Base-by-base conservation (phyloP, 768 basidiomycete species). In the Suillus discolor region DNA sequence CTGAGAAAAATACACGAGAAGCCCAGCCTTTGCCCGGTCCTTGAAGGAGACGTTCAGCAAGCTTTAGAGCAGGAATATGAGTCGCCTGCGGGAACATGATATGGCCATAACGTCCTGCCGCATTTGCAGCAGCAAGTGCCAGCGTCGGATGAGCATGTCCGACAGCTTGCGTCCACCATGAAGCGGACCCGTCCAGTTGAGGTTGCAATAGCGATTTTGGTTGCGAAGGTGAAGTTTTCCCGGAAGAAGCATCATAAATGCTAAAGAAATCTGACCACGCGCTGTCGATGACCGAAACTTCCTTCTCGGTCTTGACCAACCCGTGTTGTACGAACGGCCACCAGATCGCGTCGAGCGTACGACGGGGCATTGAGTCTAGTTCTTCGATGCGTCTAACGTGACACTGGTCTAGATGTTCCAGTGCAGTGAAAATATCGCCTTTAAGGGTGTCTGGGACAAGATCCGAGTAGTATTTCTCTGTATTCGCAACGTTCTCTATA, bases 261-360 rank as follows among this genome's bases (percentile, higher is more conserved):
- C 88, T 91, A 79, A 98, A 97, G 74, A 89, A 89, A 78, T 98
- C 97, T 2, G 85, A 87, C 68, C 85, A 83, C 0, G 96, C 97
- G 68, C 94, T 96, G 74, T 98, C 95, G 70, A 98, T 93, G 65
- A 96, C 90, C 57, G 89, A 93, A 38, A 98, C 90, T 70, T 96
- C 90, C 49, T 86, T 75, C 62, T 89, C 86, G 59, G 81, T 80
- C 66, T 86, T 84, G 55, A 94, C 81, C 20, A 88, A 80, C 0
- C 86, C 87, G 68, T 99, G 97, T 73, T 99, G 97, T 2, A 95
- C 94, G 73, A 99, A 99, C 0, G 97, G 97, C 94, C 96, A 99
- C 97, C 97, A 99, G 54, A 97, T 82, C 2, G 83, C 83, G 62
- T 94, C 84, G 53, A 92, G 79, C 1, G 95, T 89, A 44, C 96